phyloP scores from a whole-genome alignment of 208 protist genomes.

The Leptomonas pyrrhocoris region DNA sequence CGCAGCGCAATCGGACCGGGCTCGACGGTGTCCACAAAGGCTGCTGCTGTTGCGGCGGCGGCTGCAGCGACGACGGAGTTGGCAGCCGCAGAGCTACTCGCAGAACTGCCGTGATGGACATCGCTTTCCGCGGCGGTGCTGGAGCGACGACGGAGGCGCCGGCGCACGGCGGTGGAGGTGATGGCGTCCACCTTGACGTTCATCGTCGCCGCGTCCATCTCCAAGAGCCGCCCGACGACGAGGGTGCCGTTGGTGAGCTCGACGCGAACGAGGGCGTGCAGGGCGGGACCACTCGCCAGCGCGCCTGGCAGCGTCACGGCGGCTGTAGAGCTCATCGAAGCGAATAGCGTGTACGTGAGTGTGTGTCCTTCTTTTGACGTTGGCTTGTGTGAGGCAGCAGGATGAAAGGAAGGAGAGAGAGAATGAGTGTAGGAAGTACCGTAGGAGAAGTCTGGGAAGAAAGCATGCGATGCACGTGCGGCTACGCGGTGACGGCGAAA shows the following conservation, averaged over 20 bases:
- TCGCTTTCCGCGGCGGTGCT: neutral
- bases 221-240: slow-evolving; percentile 63
- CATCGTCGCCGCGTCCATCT: slow-evolving; percentile 77
- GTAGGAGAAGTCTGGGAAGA: too few species aligned
- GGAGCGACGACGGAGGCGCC: neutral
- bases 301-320: slow-evolving; percentile 52
- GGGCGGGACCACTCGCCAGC: slow-evolving; percentile 45
- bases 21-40: slow-evolving; percentile 31
- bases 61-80: neutral
- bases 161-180: slow-evolving; percentile 55
- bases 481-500: too few species aligned
- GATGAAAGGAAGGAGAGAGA: neutral
- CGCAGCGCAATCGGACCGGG: slow-evolving; percentile 51
- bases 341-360: neutral
- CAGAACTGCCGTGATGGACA: neutral
- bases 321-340: neutral
- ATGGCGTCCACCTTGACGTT: slow-evolving; percentile 81
- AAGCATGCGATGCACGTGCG: too few species aligned
- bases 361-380: neutral
- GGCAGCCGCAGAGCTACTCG: neutral
- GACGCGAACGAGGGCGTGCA: slow-evolving; percentile 66
- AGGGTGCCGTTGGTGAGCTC: slow-evolving; percentile 76
- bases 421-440: too few species aligned
- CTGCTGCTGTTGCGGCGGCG: neutral
- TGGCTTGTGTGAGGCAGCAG: neutral